Evolutionary conservation across 1,139 yeast species (phyloP), one percentile per base, ranked within the genome.

Genomic region (Candida glucosophila): DNA sequence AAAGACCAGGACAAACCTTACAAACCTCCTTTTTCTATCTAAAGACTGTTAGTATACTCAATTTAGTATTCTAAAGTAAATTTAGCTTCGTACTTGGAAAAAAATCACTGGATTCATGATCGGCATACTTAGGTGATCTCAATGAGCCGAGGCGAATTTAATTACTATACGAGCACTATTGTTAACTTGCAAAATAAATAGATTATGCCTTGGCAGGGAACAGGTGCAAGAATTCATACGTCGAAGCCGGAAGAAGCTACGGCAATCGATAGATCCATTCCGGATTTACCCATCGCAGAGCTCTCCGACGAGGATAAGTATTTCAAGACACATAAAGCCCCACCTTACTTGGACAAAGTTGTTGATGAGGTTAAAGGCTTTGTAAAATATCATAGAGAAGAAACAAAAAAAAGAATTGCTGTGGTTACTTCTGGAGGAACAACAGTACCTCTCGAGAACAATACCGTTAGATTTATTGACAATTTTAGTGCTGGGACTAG

Each of bases 361-460:
- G 66, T 71, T 25, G 38, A 42, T 7, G 73, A 76, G 33, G 74
- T 82, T 7, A 46, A 57, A 5, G 65, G 65, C 3, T 88, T 90
- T 46, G 67, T 86, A 22, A 52, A 65, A 12, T 55, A 39, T 38
- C 76, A 72, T 38, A 27, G 37, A 18, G 30, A 52, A 11, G 43
- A 51, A 6, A 42, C 58, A 6, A 56, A 63, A 4, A 68, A 70
- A 29, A 69, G 63, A 32, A 69, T 90, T 12, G 97, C 77, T 0
- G 56, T 90, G 29, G 92, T 90, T 3, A 90, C 97, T 0, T 77
- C 90, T 7, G 99, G 99, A n/a, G 99, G 98, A 17, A 90, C 98
- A 1, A 88, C 97, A 0, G 99, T 92, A 0, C 99, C 99, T 0
- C 60, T 90, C 37, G 99, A 90, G 44, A 86, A 86, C 53, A 90